phyloP scores from a whole-genome alignment of 2,329 filamentous ascomycete genomes.

The Colletotrichum graminicola region DNA sequence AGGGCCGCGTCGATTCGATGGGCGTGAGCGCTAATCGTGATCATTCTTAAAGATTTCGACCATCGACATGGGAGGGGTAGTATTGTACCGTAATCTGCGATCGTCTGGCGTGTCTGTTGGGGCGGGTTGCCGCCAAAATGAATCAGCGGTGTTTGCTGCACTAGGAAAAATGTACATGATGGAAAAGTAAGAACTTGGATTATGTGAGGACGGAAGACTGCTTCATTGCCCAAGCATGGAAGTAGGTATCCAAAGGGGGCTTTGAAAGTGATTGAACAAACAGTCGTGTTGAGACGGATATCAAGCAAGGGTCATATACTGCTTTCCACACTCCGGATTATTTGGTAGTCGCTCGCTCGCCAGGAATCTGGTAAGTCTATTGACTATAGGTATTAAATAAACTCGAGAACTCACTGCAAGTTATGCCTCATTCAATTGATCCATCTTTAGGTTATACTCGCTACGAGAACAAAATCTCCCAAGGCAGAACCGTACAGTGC shows the following conservation, averaged over 20 bases:
- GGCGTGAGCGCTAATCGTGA: conserved; percentile 12
- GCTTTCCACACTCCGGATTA: neutral
- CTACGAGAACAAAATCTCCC: neutral
- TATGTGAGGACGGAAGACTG: neutral
- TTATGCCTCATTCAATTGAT: neutral
- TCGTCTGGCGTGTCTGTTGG: neutral
- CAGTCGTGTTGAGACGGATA: neutral
- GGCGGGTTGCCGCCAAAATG: neutral
- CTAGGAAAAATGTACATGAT: neutral
- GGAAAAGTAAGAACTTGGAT: neutral
- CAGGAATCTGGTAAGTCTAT: neutral
- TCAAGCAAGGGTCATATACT: neutral
- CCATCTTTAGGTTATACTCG: neutral
- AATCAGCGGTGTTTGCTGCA: neutral
- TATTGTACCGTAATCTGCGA: neutral
- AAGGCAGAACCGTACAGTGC: neutral
- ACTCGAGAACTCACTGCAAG: no score
- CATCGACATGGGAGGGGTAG: neutral
- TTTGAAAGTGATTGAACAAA: neutral
- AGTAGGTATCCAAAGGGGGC: no score
- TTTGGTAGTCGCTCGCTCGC: neutral
- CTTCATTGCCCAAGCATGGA: neutral
- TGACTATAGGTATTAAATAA: neutral
- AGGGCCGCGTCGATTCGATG: conserved; percentile 10
- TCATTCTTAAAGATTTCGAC: conserved; percentile 8